phyloP scores from a whole-genome alignment of 768 basidiomycete species.

The Artomyces pyxidatus region DNA sequence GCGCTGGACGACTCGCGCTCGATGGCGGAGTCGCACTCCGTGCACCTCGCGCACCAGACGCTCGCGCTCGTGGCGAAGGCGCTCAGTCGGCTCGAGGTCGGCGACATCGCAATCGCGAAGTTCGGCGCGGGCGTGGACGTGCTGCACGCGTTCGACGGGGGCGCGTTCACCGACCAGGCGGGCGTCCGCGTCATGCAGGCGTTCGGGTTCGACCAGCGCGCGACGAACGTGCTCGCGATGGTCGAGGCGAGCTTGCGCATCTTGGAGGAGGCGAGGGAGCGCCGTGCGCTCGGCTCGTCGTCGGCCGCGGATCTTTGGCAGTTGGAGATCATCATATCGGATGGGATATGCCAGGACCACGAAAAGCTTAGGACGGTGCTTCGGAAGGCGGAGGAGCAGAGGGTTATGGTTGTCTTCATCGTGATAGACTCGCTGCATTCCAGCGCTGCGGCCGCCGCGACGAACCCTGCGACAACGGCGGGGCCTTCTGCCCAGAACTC shows the following conservation, averaged over 20 bases:
- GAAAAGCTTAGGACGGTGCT: conserved; percentile 72
- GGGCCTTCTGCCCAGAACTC: conserved; percentile 44
- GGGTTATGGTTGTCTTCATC: conserved; percentile 94
- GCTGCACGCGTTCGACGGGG: conserved; percentile 78
- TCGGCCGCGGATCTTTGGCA: conserved; percentile 89
- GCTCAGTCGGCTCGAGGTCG: conserved; percentile 84
- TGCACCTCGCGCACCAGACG: conserved; percentile 92
- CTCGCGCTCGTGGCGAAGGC: conserved; percentile 89
- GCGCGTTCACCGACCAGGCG: conserved; percentile 71
- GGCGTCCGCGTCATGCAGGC: conserved; percentile 75
- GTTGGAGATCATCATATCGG: conserved; percentile 95
- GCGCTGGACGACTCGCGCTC: conserved; percentile 95
- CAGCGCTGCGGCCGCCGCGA: conserved; percentile 19
- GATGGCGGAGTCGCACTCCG: conserved; percentile 88
- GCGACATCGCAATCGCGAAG: conserved; percentile 86
- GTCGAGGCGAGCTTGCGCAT: conserved; percentile 70
- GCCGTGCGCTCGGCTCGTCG: conserved; percentile 48
- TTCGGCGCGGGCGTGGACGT: conserved; percentile 88
- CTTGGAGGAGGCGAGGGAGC: conserved; percentile 71
- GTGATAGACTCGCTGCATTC: conserved; percentile 83
- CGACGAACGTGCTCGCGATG: conserved; percentile 79
- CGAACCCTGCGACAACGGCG: background rate
- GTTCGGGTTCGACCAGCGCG: conserved; percentile 85
- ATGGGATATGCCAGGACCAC: conserved; percentile 98
- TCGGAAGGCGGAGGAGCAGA: conserved; percentile 79